phyloP scores from a whole-genome alignment of 164 flowering plant species.

The Warburgia ugandensis region DNA sequence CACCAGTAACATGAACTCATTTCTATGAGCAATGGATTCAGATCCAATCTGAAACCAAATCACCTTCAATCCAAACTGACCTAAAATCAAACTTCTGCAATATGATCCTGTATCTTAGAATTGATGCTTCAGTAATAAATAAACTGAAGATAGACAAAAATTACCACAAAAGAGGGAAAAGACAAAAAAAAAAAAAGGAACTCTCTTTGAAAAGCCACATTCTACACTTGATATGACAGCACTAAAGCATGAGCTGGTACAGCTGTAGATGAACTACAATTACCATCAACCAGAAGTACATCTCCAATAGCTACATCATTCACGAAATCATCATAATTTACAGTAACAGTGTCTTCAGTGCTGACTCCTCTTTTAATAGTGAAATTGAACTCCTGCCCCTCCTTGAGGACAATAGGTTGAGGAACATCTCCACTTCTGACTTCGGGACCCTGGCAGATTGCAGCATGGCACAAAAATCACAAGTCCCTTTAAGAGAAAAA shows the following conservation, averaged over 20 bases:
- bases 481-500: neutral
- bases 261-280: constrained; percentile 12
- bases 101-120: neutral
- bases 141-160: neutral
- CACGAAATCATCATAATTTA: constrained; percentile 94
- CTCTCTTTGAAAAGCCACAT: neutral
- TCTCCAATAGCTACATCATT: constrained; percentile 95
- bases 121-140: neutral
- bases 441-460: constrained; percentile 82
- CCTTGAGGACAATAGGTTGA: constrained; percentile 72
- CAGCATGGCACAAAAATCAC: neutral
- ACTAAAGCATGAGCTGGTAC: neutral
- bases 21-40: no score
- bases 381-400: constrained; percentile 90
- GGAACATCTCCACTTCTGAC: constrained; percentile 98
- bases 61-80: constrained; percentile 3
- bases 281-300: constrained; percentile 89
- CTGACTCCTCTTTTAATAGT: constrained; percentile 88
- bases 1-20: no score
- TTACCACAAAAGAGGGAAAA: no score
- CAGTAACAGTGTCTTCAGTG: constrained; percentile 81
- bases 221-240: neutral
- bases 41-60: neutral
- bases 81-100: neutral
- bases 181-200: no score